A percentile compares a stretch with the other conserved stretches of the same genome.
These are phyloP conservation scores for Paralagenidium karlingii DNA, from an alignment of 352 stramenopile species.

Conservation along the genomic window DNA sequence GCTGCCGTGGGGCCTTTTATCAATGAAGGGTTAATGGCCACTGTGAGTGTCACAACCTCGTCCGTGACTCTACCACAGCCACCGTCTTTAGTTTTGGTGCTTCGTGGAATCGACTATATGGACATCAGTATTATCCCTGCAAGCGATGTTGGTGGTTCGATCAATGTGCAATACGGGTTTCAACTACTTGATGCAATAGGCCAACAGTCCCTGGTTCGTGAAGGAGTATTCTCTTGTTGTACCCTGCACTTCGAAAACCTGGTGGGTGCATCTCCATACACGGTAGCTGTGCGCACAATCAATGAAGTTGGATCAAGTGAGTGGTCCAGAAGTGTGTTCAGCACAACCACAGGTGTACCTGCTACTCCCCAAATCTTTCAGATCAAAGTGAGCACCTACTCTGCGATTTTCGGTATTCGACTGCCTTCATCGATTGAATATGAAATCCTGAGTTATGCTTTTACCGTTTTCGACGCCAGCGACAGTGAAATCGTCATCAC, in stretches of 20 bases:
- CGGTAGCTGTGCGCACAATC: conserved; percentile 10
- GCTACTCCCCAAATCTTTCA: conserved; percentile 6
- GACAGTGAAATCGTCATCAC: too few species aligned
- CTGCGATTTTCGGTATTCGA: conserved; percentile 12
- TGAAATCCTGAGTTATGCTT: conserved; percentile 22
- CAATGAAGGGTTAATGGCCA: conserved; percentile 19
- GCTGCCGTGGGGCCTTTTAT: conserved; percentile 20
- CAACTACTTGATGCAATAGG: conserved; percentile 2
- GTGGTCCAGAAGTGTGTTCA: conserved; percentile 8
- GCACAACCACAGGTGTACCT: conserved; percentile 22
- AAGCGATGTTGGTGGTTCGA: conserved; percentile 37
- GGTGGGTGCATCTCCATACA: conserved; percentile 20
- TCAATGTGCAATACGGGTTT: too few species aligned
- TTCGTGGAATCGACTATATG: conserved; percentile 12
- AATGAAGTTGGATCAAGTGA: conserved; percentile 12
- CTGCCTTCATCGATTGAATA: conserved; percentile 5
- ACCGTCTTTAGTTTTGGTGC: conserved; percentile 9
- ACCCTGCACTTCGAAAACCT: conserved; percentile 36
- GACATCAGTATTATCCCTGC: conserved; percentile 16
- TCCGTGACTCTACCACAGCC: conserved; percentile 13
- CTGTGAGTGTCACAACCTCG: conserved; percentile 12
- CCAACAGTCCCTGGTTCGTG: conserved; percentile 24
- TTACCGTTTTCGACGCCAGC: conserved; percentile 8
- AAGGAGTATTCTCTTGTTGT: conserved; percentile 5
- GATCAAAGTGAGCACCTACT: conserved; percentile 24